phyloP scores from a whole-genome alignment of 495 filamentous ascomycete genomes.

The Talaromyces stipitatus region DNA sequence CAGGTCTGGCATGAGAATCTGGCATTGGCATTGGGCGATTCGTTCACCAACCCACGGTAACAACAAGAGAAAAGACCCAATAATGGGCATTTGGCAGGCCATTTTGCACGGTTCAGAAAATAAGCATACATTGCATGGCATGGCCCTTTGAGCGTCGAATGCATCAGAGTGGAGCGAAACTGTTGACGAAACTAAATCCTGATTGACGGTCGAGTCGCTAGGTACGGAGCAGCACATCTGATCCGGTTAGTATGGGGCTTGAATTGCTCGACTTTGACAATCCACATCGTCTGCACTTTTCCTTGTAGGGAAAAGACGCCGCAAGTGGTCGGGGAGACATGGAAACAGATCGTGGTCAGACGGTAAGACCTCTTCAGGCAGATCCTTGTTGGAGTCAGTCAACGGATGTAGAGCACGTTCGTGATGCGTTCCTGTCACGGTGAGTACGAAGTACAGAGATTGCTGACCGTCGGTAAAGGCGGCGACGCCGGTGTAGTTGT shows the following conservation, averaged over 20 bases:
- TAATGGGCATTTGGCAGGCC: neutral
- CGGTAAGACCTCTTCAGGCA: neutral
- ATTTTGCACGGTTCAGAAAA: neutral
- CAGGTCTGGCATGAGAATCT: too few species aligned
- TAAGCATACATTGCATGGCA: conserved; percentile 3
- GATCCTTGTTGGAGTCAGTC: neutral
- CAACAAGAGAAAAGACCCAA: neutral
- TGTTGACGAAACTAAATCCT: neutral
- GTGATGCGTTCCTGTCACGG: neutral
- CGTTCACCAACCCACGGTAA: neutral
- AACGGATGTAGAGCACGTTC: neutral
- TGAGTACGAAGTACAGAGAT: too few species aligned
- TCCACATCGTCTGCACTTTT: neutral
- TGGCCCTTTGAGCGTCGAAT: neutral
- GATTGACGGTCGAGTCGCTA: neutral
- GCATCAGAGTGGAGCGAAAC: neutral
- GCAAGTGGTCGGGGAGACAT: neutral
- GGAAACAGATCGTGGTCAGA: neutral
- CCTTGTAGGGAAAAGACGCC: conserved; percentile 1
- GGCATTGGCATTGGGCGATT: neutral
- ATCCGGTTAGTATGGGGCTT: conserved; percentile 1
- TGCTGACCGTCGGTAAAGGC: too few species aligned
- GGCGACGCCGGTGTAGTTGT: too few species aligned
- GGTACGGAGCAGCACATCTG: neutral
- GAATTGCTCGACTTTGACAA: neutral